A percentile compares a stretch with the other conserved stretches of the same genome.
These are phyloP conservation scores for Vigna radiata DNA, from an alignment of 306 rosid species.

Conservation along the genomic window DNA sequence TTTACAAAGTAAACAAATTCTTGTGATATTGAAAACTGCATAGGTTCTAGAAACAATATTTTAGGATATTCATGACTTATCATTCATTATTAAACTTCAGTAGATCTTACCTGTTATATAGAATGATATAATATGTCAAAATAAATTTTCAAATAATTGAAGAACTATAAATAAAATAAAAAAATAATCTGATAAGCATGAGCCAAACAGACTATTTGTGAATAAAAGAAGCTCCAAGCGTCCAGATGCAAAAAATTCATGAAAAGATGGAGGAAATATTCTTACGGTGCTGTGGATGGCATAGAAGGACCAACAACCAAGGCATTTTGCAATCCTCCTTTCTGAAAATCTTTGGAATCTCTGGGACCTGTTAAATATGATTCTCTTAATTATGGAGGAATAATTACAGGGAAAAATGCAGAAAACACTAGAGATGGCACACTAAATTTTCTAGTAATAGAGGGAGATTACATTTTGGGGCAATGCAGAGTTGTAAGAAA, in stretches of 20 bases:
- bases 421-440: not conserved
- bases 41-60: conserved; percentile 24
- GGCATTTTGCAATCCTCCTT: conserved; percentile 67
- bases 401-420: conserved; percentile 22
- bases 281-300: conserved; percentile 71
- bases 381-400: conserved; percentile 13
- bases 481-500: not conserved
- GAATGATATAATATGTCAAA: not conserved
- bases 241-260: not conserved
- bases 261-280: conserved; percentile 24
- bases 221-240: not conserved
- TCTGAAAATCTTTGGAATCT: conserved; percentile 60
- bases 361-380: conserved; percentile 57
- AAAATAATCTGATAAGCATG: conserved; percentile 16
- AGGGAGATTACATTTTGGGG: not conserved
- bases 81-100: conserved; percentile 17
- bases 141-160: not conserved
- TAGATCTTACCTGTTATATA: conserved; percentile 6
- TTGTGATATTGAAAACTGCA: conserved; percentile 12
- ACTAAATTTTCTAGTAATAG: not conserved
- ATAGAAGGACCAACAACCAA: conserved; percentile 87
- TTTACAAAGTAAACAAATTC: not conserved
- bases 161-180: not conserved
- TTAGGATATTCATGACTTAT: conserved; percentile 8
- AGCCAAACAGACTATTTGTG: not conserved